A percentile compares a stretch with the other conserved stretches of the same genome.
Evolutionary conservation across 2,329 filamentous ascomycete genomes (phyloP).

Genomic region (Xylariaceae sp.): DNA sequence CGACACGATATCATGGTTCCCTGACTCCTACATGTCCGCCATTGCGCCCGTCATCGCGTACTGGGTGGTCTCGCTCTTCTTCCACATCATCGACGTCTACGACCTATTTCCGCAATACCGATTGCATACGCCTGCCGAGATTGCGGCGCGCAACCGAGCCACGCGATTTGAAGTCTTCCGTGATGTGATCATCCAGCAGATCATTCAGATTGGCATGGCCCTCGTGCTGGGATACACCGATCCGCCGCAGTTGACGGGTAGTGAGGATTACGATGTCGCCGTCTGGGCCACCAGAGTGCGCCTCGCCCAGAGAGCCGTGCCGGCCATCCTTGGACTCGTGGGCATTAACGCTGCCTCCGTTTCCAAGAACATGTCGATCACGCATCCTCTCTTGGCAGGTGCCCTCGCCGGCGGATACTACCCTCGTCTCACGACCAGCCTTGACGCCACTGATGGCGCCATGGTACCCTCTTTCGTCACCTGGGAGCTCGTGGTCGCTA

Average conservation of each 20-base stretch:
- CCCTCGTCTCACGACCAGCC: slow-evolving; percentile 59
- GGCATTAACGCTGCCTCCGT: slow-evolving; percentile 73
- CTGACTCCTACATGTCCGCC: slow-evolving; percentile 75
- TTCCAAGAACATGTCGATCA: slow-evolving; percentile 66
- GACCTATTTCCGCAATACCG: slow-evolving; percentile 88
- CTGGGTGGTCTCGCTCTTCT: slow-evolving; percentile 80
- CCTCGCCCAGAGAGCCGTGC: slow-evolving; percentile 71
- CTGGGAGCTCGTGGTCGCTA: slow-evolving; percentile 75
- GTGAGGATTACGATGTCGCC: slow-evolving; percentile 78
- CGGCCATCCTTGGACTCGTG: slow-evolving; percentile 61
- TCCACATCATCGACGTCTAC: slow-evolving; percentile 79
- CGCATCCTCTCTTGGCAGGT: slow-evolving; percentile 69
- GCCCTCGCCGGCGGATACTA: slow-evolving; percentile 77
- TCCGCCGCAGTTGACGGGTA: slow-evolving; percentile 66
- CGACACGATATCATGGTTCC: slow-evolving; percentile 69
- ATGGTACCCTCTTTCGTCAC: slow-evolving; percentile 66
- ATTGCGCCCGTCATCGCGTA: slow-evolving; percentile 76
- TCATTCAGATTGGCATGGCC: slow-evolving; percentile 76
- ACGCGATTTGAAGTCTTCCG: slow-evolving; percentile 78
- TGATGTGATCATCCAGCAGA: slow-evolving; percentile 87
- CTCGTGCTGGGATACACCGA: slow-evolving; percentile 66
- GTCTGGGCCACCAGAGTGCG: slow-evolving; percentile 84
- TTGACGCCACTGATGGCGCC: slow-evolving; percentile 47
- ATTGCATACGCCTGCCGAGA: slow-evolving; percentile 89
- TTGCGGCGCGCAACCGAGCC: slow-evolving; percentile 80